These are phyloP conservation scores for Mortierella sp. DNA, from an alignment of 371 early-diverging fungal genomes.

Conservation along the genomic window DNA sequence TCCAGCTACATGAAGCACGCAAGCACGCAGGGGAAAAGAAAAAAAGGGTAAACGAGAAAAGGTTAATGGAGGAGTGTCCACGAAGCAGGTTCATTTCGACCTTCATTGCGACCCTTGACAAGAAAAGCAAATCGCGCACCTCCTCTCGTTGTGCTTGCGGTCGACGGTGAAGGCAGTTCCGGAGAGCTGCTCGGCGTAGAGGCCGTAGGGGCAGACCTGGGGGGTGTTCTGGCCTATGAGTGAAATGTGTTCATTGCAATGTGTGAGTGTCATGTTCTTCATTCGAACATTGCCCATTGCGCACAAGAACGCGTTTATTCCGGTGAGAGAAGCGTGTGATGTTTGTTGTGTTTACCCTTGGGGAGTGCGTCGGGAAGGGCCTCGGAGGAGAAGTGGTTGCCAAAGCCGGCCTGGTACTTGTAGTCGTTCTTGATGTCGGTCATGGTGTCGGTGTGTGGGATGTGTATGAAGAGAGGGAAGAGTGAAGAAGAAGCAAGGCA, in stretches of 20 bases:
- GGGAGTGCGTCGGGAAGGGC: conserved; percentile 92
- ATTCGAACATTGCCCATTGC: neutral
- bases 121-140: conserved; percentile 61
- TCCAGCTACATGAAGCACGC: conserved; percentile 73
- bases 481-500: neutral
- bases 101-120: neutral
- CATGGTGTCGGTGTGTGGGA: conserved; percentile 16
- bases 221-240: conserved; percentile 89
- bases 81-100: neutral
- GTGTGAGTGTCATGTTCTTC: neutral
- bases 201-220: conserved; percentile 89
- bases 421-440: conserved; percentile 62
- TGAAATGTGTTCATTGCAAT: neutral
- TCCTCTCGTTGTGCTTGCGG: conserved; percentile 86
- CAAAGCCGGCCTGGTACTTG: conserved; percentile 79
- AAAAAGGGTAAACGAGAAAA: neutral
- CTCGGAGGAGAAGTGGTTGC: conserved; percentile 89
- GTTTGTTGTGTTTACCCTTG: conserved; percentile 66
- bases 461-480: neutral
- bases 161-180: conserved; percentile 97
- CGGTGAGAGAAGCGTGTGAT: too few relatives aligned
- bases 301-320: neutral
- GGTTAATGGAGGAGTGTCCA: conserved; percentile 8
- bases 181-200: conserved; percentile 96
- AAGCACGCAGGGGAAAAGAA: neutral